Evolutionary conservation across 164 flowering plant genomes (phyloP).

Genomic region (Dillenia suffruticosa): DNA sequence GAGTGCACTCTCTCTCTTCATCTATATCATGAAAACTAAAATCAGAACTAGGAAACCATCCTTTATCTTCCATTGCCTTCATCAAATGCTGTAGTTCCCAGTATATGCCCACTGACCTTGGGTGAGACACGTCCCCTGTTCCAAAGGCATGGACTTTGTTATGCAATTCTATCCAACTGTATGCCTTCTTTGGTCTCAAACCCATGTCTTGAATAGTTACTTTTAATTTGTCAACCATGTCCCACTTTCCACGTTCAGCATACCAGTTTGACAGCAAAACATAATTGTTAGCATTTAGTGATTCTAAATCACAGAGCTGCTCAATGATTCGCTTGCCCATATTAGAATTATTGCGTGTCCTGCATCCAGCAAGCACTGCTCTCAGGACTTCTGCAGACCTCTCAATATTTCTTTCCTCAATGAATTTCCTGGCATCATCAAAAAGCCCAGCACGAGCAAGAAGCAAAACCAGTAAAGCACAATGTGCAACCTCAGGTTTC

Average conservation of each 20-base stretch:
- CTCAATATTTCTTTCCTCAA: conserved; percentile 27
- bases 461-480: conserved; percentile 47
- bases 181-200: conserved; percentile 48
- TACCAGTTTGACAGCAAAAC: conserved; percentile 49
- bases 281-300: conserved; percentile 61
- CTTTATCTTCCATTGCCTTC: conserved; percentile 41
- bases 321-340: conserved; percentile 41
- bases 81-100: conserved; percentile 42
- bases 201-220: conserved; percentile 51
- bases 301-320: conserved; percentile 52
- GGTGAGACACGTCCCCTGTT: conserved; percentile 71
- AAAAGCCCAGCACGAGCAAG: conserved; percentile 48
- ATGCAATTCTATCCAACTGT: conserved; percentile 60
- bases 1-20: conserved; percentile 64
- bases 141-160: conserved; percentile 72
- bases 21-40: conserved; percentile 65
- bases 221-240: conserved; percentile 28
- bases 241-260: conserved; percentile 41
- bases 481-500: conserved; percentile 39
- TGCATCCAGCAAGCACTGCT: conserved; percentile 58
- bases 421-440: conserved; percentile 46
- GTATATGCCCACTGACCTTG: conserved; percentile 55
- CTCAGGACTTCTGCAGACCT: conserved; percentile 35
- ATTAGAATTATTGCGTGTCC: conserved; percentile 32
- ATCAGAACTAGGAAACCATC: conserved; percentile 19